Conservation (phyloP, 345 rosid species). For the Populus euphratica region DNA sequence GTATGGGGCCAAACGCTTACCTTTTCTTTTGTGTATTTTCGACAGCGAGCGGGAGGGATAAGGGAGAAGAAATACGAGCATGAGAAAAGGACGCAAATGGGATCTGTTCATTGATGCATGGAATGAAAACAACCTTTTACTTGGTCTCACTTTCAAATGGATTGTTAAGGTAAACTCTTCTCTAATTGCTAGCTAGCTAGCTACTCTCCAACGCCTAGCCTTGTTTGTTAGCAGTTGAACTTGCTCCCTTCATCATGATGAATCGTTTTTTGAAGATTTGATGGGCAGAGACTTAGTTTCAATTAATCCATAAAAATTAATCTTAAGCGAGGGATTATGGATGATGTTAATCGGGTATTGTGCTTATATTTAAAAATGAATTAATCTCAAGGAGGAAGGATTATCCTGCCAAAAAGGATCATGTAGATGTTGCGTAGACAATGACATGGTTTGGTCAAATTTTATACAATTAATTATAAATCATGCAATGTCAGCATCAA, state of each 20-base stretch:
- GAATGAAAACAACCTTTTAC: neutral
- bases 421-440: neutral
- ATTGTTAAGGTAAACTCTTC: neutral
- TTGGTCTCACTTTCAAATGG: neutral
- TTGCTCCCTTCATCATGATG: neutral
- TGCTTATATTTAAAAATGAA: too few species aligned
- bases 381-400: too few species aligned
- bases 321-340: too few species aligned
- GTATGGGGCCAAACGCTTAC: neutral
- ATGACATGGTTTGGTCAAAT: neutral
- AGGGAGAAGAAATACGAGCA: neutral
- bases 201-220: neutral
- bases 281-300: too few species aligned
- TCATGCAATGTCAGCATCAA: constrained; percentile 1
- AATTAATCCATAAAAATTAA: too few species aligned
- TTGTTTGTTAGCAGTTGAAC: neutral
- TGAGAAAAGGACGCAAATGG: neutral
- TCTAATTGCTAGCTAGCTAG: neutral
- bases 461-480: neutral
- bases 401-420: neutral
- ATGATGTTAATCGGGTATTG: too few species aligned
- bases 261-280: too few species aligned
- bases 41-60: neutral
- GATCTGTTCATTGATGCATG: neutral
- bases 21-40: neutral